Conservation (phyloP, 179 eudicot genomes). For the Corrigiola litoralis region DNA sequence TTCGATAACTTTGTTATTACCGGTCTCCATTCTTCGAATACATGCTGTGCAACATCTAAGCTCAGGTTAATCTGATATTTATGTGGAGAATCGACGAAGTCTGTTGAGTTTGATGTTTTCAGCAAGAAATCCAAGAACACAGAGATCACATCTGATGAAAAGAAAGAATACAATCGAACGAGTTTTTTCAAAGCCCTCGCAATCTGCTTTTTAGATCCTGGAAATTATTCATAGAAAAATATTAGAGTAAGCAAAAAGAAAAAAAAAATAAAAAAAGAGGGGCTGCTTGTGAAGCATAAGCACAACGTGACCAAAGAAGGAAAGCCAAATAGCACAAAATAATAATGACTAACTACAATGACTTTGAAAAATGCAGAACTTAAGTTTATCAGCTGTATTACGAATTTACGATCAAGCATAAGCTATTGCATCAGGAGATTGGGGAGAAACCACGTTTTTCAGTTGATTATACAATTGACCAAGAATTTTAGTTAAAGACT, state of each 20-base stretch:
- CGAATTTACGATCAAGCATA: neutral
- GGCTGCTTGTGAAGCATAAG: too few species aligned
- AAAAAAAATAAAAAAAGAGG: too few species aligned
- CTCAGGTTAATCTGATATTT: slow-evolving; percentile 26
- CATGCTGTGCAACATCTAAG: slow-evolving; percentile 33
- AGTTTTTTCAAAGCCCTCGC: slow-evolving; percentile 40
- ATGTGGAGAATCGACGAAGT: slow-evolving; percentile 30
- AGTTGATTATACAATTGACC: neutral
- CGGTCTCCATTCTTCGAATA: slow-evolving; percentile 72
- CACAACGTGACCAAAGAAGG: neutral
- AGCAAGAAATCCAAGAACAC: slow-evolving; percentile 58
- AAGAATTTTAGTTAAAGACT: neutral
- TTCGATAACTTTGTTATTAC: slow-evolving; percentile 55
- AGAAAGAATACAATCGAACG: slow-evolving; percentile 61
- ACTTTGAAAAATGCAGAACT: neutral
- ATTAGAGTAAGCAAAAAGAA: neutral
- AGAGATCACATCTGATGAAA: slow-evolving; percentile 58
- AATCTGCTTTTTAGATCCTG: slow-evolving; percentile 71
- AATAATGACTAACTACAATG: neutral
- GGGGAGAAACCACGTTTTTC: neutral
- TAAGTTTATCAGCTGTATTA: slow-evolving; percentile 1
- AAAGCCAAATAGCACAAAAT: neutral
- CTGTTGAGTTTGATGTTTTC: slow-evolving; percentile 40
- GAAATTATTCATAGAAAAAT: neutral
- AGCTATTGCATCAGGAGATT: neutral